Percentiles rank a stretch among this genome's conserved stretches.
Evolutionary conservation across 2,329 filamentous ascomycete genomes (phyloP).

Genomic region (Hypoxylon sp.): DNA sequence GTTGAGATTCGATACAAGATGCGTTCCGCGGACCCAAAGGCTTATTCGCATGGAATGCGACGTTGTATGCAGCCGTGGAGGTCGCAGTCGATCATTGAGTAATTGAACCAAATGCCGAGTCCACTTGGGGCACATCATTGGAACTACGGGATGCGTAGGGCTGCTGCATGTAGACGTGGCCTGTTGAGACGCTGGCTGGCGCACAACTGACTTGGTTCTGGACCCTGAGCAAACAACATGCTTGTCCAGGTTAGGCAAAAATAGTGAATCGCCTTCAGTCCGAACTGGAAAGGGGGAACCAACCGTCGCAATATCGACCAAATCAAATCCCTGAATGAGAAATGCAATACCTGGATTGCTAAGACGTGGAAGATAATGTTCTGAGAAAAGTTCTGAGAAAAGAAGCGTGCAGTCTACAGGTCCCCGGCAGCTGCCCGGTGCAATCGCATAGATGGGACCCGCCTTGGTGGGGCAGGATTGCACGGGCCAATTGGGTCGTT

Average conservation of each 20-base stretch:
- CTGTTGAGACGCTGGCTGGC: conserved; percentile 17
- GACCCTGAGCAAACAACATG: conserved; percentile 6
- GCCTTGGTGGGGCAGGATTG: conserved; percentile 4
- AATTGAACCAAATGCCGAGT: conserved; percentile 33
- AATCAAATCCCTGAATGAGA: conserved; percentile 8
- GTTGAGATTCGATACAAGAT: conserved; percentile 55
- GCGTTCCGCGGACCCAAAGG: conserved; percentile 52
- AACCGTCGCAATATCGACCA: conserved; percentile 12
- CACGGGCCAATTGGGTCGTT: conserved; percentile 28
- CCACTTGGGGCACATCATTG: conserved; percentile 27
- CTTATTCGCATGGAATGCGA: conserved; percentile 41
- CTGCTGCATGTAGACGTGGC: conserved; percentile 22
- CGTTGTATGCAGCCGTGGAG: conserved; percentile 42
- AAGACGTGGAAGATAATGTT: conserved; percentile 6
- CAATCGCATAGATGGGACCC: conserved; percentile 9
- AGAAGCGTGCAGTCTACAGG: neutral
- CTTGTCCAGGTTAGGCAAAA: conserved; percentile 6
- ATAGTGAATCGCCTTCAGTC: conserved; percentile 35
- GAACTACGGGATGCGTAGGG: conserved; percentile 27
- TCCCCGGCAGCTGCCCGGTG: neutral
- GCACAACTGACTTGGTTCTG: conserved; percentile 12
- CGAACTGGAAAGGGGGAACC: conserved; percentile 14
- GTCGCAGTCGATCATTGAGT: conserved; percentile 45
- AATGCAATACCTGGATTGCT: conserved; percentile 15
- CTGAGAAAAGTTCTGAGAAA: neutral